These are phyloP conservation scores for Russula brevipes DNA, from an alignment of 768 basidiomycete genomes.

Conservation along the genomic window DNA sequence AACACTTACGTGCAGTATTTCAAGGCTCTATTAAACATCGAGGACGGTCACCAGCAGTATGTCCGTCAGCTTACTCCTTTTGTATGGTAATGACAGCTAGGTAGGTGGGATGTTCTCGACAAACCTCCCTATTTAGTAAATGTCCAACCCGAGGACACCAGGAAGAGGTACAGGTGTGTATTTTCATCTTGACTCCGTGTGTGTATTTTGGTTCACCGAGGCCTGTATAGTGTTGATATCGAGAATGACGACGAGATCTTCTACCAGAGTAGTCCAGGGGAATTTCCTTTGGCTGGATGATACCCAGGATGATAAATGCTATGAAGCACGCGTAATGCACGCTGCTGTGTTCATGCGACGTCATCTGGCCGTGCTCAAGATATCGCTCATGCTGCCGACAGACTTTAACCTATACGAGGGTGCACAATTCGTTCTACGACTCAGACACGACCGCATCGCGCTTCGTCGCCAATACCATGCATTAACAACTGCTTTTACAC, in stretches of 20 bases:
- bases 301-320: conserved; percentile 1
- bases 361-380: conserved; percentile 36
- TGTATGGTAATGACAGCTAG: conserved; percentile 32
- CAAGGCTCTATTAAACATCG: conserved; percentile 10
- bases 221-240: conserved; percentile 5
- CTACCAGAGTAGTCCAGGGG: conserved; percentile 15
- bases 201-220: background rate
- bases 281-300: conserved; percentile 19
- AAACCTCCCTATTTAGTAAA: background rate
- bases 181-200: background rate
- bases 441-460: conserved; percentile 49
- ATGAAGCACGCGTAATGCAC: conserved; percentile 8
- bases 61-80: conserved; percentile 29
- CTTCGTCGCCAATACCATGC: conserved; percentile 58
- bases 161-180: background rate
- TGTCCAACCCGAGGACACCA: background rate
- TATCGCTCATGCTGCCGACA: conserved; percentile 41
- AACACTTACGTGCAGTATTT: conserved; percentile 11
- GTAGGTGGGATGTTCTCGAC: conserved; percentile 6
- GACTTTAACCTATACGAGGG: conserved; percentile 40
- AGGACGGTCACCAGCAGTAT: conserved; percentile 45
- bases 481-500: conserved; percentile 39
- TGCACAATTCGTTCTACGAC: conserved; percentile 45
- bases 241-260: conserved; percentile 14
- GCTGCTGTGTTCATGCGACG: background rate